Percentiles rank a stretch among this genome's conserved stretches.
phyloP scores from a whole-genome alignment of 306 rosid species.

The Lagenaria siceraria region DNA sequence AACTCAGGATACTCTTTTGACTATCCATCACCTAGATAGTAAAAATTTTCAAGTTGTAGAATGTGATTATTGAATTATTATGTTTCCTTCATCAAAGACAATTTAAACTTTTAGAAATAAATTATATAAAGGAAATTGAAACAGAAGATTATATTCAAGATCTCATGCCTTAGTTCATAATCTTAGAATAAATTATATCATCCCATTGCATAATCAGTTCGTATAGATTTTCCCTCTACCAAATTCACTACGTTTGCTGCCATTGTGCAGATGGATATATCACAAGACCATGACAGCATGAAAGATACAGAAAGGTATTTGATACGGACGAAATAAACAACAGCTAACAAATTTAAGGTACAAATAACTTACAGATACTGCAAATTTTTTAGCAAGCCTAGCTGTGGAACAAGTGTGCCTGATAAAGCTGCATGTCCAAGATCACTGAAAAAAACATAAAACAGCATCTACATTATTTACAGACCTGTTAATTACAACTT shows the following conservation, averaged over 20 bases:
- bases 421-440: constrained; percentile 95
- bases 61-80: background rate
- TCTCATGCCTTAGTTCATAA: background rate
- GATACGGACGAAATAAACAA: background rate
- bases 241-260: background rate
- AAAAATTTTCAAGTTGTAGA: background rate
- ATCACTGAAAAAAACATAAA: constrained; percentile 45
- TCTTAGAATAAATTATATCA: background rate
- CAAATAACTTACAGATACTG: constrained; percentile 73
- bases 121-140: background rate
- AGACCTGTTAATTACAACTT: constrained; percentile 2
- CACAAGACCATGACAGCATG: background rate
- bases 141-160: background rate
- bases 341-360: constrained; percentile 2
- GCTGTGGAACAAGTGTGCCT: constrained; percentile 90
- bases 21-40: background rate
- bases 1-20: background rate
- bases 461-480: constrained; percentile 5
- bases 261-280: background rate
- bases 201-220: background rate
- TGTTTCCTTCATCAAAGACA: background rate
- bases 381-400: constrained; percentile 90
- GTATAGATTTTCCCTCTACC: background rate
- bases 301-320: background rate
- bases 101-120: background rate